phyloP scores from a whole-genome alignment of 192 early-diverging fungal genomes.

The Coemansia sp. region DNA sequence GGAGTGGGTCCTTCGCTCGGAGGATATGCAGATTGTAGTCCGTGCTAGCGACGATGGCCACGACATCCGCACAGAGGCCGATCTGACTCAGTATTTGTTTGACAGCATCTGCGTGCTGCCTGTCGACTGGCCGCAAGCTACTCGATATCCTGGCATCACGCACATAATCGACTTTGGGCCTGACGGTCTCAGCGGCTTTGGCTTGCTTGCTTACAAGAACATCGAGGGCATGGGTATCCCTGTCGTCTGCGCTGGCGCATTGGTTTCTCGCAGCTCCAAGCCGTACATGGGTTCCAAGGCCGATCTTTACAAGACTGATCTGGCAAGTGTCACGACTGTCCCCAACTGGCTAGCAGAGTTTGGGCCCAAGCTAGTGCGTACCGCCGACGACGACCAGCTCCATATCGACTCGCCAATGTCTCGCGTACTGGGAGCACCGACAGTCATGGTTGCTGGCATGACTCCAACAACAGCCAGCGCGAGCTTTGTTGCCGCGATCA shows the following conservation, averaged over 20 bases:
- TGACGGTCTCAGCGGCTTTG: constrained; percentile 81
- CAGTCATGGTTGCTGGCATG: constrained; percentile 96
- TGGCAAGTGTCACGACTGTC: constrained; percentile 66
- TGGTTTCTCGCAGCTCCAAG: constrained; percentile 19
- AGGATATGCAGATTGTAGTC: constrained; percentile 58
- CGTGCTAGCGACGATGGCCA: constrained; percentile 79
- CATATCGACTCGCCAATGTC: constrained; percentile 88
- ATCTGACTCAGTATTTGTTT: constrained; percentile 69
- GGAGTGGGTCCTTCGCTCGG: constrained; percentile 20
- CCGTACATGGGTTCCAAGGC: constrained; percentile 69
- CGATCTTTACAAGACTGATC: constrained; percentile 68
- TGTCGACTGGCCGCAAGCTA: constrained; percentile 63
- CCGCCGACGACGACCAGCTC: constrained; percentile 55
- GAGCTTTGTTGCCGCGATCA: constrained; percentile 78
- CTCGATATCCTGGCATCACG: constrained; percentile 58
- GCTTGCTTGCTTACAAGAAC: constrained; percentile 80
- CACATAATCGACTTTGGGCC: constrained; percentile 96
- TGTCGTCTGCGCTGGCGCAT: constrained; percentile 28
- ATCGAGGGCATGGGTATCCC: constrained; percentile 84
- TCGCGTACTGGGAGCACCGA: constrained; percentile 79
- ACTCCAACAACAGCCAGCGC: constrained; percentile 81
- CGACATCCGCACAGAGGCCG: constrained; percentile 61
- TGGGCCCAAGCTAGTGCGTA: constrained; percentile 78
- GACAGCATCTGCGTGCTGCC: constrained; percentile 64
- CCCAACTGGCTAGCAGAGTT: constrained; percentile 85